Conservation (phyloP, 2,329 filamentous ascomycete genomes). For the Phialophora chinensis region DNA sequence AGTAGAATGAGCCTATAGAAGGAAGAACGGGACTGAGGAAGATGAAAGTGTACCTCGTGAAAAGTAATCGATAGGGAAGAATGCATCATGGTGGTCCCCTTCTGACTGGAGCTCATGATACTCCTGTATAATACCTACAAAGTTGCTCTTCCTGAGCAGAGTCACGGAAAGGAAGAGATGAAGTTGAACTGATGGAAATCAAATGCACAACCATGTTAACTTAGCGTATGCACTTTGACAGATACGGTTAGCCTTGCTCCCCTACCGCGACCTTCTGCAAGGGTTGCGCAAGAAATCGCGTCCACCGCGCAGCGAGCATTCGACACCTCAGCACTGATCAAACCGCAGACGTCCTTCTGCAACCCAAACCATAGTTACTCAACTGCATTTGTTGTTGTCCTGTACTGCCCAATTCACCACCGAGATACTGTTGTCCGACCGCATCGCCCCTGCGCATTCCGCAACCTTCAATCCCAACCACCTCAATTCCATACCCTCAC, state of each 20-base stretch:
- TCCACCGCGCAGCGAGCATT: constrained; percentile 14
- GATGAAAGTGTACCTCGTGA: neutral
- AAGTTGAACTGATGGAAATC: neutral
- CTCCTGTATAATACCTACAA: neutral
- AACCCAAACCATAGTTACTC: neutral
- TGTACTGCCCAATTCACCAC: neutral
- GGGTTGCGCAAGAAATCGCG: constrained; percentile 14
- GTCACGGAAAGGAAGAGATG: neutral
- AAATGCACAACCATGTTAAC: neutral
- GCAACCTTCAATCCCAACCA: constrained; percentile 7
- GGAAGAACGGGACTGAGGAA: neutral
- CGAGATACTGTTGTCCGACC: neutral
- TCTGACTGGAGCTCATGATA: neutral
- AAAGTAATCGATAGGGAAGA: neutral
- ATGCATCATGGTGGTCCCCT: neutral
- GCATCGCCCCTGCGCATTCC: neutral
- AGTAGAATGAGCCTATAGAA: neutral
- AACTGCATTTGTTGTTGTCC: neutral
- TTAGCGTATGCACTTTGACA: neutral
- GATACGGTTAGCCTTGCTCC: neutral
- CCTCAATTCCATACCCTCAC: neutral
- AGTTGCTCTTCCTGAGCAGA: neutral
- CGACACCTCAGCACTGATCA: neutral
- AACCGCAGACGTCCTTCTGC: neutral
- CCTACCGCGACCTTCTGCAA: constrained; percentile 6